Evolutionary conservation across 78 protist genomes (phyloP), one percentile per base, ranked within the genome.

Genomic region (Goniomonas avonlea): DNA sequence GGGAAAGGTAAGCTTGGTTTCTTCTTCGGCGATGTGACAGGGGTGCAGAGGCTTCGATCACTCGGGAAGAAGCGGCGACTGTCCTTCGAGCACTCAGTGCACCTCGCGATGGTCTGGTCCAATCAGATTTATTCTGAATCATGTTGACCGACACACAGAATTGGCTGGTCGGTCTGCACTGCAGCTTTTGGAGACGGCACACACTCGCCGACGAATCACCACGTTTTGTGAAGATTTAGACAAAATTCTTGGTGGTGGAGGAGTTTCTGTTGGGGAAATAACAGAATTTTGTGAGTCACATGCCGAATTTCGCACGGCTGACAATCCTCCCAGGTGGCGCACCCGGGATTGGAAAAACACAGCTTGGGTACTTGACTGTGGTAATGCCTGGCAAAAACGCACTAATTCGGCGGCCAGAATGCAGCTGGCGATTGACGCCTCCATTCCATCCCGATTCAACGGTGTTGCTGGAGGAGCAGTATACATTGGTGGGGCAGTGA

Each of bases 321-420:
- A 48, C 55, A 48, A 18, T 48, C 18, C n/a, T n/a, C n/a, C n/a
- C n/a, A n/a, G n/a, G n/a, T n/a, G 71, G 71, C 11, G 71, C 37
- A 8, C 71, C 71, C 8, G 94, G 94, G 31, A 41, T 83, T 11
- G 94, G 94, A 8, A 90, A 90, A 37, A 86, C 94, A 0, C 90
- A 90, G 38, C 56, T 90, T 32, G 86, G 85, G 50, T 83, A 47
- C 32, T 1, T 21, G 1, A 0, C 2, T 35, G 1, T 48, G 55
- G 55, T 21, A 48, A 21, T 48, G 55, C 55, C 29, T 48, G 55
- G 15, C 15, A 13, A 1, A 55, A 8, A 39, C 59, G 39, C 77
- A 31, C 3, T 21, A 53, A 71, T 20, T 5, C 11, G 55, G n/a
- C 8, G 34, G 29, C 60, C 2, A 76, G 81, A 4, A 71, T 90